Evolutionary conservation across 805 yeast species (phyloP).

Genomic region (Kurtzmaniella cleridarum): DNA sequence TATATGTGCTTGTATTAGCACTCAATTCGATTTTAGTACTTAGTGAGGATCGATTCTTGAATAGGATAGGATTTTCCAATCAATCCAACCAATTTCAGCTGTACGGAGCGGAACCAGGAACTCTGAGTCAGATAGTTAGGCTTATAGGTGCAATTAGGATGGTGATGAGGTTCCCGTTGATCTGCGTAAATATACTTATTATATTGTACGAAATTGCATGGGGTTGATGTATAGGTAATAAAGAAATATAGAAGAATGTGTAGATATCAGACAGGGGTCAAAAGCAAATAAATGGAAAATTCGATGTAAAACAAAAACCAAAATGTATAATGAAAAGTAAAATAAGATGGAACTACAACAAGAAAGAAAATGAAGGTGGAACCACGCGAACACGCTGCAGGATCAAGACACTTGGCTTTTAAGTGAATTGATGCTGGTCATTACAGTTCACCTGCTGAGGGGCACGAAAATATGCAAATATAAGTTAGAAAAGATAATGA

Average conservation of each 20-base stretch:
- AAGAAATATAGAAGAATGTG: background rate
- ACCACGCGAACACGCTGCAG: background rate
- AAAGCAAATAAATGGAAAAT: too few relatives aligned
- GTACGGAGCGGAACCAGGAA: constrained; percentile 34
- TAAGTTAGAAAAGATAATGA: too few relatives aligned
- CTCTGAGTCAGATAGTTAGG: constrained; percentile 56
- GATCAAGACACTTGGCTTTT: background rate
- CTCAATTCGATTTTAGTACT: constrained; percentile 74
- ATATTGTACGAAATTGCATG: constrained; percentile 65
- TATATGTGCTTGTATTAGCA: constrained; percentile 53
- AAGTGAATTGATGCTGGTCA: too few relatives aligned
- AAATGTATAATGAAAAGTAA: background rate
- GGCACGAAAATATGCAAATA: too few relatives aligned
- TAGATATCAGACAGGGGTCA: background rate
- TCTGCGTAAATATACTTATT: constrained; percentile 59
- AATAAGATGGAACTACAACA: background rate
- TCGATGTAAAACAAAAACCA: too few relatives aligned
- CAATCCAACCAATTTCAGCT: constrained; percentile 11
- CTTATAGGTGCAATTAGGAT: constrained; percentile 73
- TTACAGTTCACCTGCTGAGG: too few relatives aligned
- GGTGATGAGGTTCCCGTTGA: constrained; percentile 67
- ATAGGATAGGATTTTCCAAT: constrained; percentile 40
- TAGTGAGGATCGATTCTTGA: constrained; percentile 74
- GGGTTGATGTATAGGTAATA: constrained; percentile 39
- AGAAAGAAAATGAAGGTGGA: background rate